Conservation (phyloP, 495 filamentous ascomycete genomes). For the Aspergillus conjunctus region DNA sequence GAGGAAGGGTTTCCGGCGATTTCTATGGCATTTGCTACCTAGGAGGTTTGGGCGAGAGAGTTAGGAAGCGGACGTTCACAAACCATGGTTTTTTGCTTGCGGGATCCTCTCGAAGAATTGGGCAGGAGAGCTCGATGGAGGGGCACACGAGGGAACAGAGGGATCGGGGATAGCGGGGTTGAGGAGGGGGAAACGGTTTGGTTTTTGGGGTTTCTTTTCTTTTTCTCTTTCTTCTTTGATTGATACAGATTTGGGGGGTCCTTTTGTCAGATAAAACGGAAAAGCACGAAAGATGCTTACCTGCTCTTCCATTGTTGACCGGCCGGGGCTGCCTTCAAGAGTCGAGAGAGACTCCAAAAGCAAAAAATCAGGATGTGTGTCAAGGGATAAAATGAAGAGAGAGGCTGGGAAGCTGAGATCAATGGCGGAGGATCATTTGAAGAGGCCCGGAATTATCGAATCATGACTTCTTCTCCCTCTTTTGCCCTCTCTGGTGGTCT, state of each 20-base stretch:
- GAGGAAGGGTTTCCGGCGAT: slow-evolving; percentile 80
- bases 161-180: slow-evolving; percentile 14
- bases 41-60: slow-evolving; percentile 13
- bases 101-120: slow-evolving; percentile 12
- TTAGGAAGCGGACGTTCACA: slow-evolving; percentile 14
- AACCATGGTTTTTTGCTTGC: not conserved
- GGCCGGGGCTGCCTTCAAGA: slow-evolving; percentile 44
- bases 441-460: slow-evolving; percentile 18
- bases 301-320: slow-evolving; percentile 57
- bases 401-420: slow-evolving; percentile 17
- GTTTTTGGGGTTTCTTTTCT: not conserved
- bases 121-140: slow-evolving; percentile 13
- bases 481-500: not conserved
- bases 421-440: slow-evolving; percentile 25
- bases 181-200: not conserved
- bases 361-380: slow-evolving; percentile 25
- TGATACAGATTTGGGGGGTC: not conserved
- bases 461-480: slow-evolving; percentile 20
- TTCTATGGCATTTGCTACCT: slow-evolving; percentile 92
- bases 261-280: slow-evolving; percentile 15
- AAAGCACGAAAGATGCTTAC: slow-evolving; percentile 30
- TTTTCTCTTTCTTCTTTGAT: slow-evolving; percentile 13
- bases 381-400: slow-evolving; percentile 19
- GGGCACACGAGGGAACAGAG: slow-evolving; percentile 27
- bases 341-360: slow-evolving; percentile 30